Conservation (phyloP, 176 grass and related monocot genomes). For the Cenchrus fungigraminus region DNA sequence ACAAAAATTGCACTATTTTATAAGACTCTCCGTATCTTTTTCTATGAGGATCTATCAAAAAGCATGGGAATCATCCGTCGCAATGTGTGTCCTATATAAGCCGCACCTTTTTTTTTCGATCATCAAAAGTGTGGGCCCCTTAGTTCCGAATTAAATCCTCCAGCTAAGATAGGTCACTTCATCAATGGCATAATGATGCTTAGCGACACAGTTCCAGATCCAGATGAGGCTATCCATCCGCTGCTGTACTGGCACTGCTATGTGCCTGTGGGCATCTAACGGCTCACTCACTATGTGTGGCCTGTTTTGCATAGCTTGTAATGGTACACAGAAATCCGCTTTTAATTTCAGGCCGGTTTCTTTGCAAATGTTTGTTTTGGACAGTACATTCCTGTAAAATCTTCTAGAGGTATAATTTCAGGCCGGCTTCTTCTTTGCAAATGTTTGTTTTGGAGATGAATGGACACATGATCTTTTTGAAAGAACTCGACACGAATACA, state of each 20-base stretch:
- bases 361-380: too few species aligned
- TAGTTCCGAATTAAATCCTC: background rate
- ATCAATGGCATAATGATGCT: constrained; percentile 9
- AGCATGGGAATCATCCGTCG: background rate
- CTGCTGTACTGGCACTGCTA: background rate
- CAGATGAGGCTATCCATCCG: background rate
- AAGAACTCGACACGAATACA: too few species aligned
- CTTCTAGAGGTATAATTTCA: too few species aligned
- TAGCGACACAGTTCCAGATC: background rate
- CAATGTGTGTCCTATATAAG: background rate
- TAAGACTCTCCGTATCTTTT: background rate
- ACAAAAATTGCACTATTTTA: background rate
- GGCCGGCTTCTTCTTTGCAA: too few species aligned
- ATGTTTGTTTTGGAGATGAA: too few species aligned
- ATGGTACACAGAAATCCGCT: background rate
- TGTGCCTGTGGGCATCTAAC: background rate
- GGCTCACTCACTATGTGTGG: background rate
- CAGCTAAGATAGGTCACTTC: constrained; percentile 18
- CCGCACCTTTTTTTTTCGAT: background rate
- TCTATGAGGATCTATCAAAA: background rate
- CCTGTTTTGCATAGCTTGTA: background rate
- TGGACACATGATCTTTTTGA: too few species aligned
- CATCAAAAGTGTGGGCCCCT: background rate
- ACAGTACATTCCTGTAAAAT: too few species aligned
- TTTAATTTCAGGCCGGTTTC: too few species aligned